Base-by-base conservation (phyloP, 139 green algal species). In the Tetradesmus lagerheimii region DNA sequence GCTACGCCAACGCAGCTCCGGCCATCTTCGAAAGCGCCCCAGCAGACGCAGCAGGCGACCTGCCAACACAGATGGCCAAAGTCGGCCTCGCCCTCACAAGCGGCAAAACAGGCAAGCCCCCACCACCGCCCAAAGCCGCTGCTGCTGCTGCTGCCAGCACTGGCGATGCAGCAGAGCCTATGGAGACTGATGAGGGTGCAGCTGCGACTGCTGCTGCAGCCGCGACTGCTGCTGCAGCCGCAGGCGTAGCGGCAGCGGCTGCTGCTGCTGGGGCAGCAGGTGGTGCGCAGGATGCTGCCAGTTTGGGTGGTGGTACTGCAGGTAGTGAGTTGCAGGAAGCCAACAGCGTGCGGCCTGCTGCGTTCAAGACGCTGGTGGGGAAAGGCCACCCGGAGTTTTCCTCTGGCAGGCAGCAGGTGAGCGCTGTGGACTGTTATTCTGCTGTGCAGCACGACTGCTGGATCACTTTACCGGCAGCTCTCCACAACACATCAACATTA, bases 341-440 rank as follows among this genome's bases (percentile, higher is more conserved):
- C 1, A 91, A 77, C 39, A 91, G 66, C 57, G 95, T 99, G 25
- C 67, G 91, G 23, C 98, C 98, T 11, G 83, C 80, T 45, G 87
- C 91, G 4, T 99, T 99, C 93, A 99, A 99, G 92, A 79, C 83
- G 0, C 81, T 99, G 23, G 94, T 98, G 31, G 98, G 97, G 18
- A 90, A 82, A 37, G 96, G 96, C 34, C 98, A 99, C 90, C 31
- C 94, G 2, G 98, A 99, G 93, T 99, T 99, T 89, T 94, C 93
- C 50, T 96, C 94, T 6, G 90, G 31, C 14, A 77, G 94, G 14
- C 97, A 98, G 91, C 96, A 98, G 93, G 85, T 89, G 20, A 90
- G 92, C 37, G n/a, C n/a, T n/a, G n/a, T n/a, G n/a, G n/a, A n/a
- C n/a, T n/a, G n/a, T n/a, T n/a, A n/a, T n/a, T n/a, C n/a, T n/a